These are phyloP conservation scores for Ambrosiella beaveri DNA, from an alignment of 2,329 filamentous ascomycete genomes.

Conservation along the genomic window DNA sequence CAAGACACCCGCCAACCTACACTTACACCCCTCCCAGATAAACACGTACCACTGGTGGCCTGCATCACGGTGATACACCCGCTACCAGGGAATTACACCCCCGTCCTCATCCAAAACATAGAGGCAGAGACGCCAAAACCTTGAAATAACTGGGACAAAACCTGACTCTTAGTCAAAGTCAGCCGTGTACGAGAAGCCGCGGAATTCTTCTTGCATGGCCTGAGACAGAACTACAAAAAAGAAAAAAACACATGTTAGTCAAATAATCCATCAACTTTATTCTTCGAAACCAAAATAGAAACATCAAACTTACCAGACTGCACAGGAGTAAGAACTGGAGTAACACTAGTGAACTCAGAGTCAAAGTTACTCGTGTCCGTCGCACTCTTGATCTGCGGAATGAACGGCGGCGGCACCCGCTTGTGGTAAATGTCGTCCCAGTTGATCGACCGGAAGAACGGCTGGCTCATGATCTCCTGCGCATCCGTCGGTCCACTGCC, in stretches of 20 bases:
- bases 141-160: background rate
- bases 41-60: background rate
- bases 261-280: background rate
- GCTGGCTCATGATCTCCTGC: constrained; percentile 96
- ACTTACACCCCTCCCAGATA: background rate
- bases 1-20: too few relatives aligned
- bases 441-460: constrained; percentile 94
- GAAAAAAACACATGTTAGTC: constrained; percentile 6
- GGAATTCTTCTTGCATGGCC: constrained; percentile 98
- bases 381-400: constrained; percentile 74
- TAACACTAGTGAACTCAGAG: constrained; percentile 95
- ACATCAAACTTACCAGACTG: constrained; percentile 62
- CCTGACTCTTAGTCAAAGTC: constrained; percentile 52
- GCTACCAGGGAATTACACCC: background rate
- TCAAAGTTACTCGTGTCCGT: constrained; percentile 99
- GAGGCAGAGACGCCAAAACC: background rate
- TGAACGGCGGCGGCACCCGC: constrained; percentile 72
- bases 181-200: constrained; percentile 92
- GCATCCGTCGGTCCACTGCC: constrained; percentile 93
- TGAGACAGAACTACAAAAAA: constrained; percentile 63
- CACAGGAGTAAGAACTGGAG: constrained; percentile 88
- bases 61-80: background rate
- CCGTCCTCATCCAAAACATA: background rate
- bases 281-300: background rate
- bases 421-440: constrained; percentile 99